These are phyloP conservation scores for Lablab purpureus DNA, from an alignment of 306 rosid genomes.

Conservation along the genomic window DNA sequence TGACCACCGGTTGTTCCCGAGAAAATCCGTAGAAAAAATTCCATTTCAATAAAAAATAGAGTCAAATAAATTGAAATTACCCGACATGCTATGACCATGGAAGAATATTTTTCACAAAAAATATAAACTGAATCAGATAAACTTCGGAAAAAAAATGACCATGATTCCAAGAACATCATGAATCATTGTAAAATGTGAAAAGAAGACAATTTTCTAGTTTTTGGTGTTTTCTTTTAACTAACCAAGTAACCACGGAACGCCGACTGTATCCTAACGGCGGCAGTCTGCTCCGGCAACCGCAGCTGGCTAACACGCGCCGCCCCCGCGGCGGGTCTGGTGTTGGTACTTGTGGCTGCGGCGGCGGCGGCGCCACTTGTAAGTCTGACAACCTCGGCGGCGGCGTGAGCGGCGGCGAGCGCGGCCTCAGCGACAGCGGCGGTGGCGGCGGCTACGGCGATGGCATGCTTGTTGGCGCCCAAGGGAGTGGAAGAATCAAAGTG, in stretches of 20 bases:
- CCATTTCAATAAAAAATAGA: constrained; percentile 1
- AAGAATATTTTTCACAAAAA: not conserved
- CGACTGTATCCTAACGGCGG: constrained; percentile 80
- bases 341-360: not conserved
- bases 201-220: not conserved
- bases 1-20: constrained; percentile 48
- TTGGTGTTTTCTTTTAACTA: constrained; percentile 23
- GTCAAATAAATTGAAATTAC: constrained; percentile 48
- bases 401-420: constrained; percentile 89
- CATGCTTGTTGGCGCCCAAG: constrained; percentile 77
- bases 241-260: constrained; percentile 91
- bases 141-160: constrained; percentile 8
- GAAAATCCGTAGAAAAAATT: constrained; percentile 35
- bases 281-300: constrained; percentile 52
- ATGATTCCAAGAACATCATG: constrained; percentile 10
- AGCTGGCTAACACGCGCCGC: constrained; percentile 7
- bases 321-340: not conserved
- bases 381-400: constrained; percentile 94
- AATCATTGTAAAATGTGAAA: not conserved
- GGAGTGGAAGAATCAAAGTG: constrained; percentile 39
- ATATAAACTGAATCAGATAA: constrained; percentile 16
- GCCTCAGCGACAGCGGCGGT: constrained; percentile 97
- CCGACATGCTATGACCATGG: constrained; percentile 12
- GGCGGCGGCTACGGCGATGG: constrained; percentile 94
- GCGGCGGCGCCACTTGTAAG: constrained; percentile 54